A percentile compares a stretch with the other conserved stretches of the same genome.
These are phyloP conservation scores for Aschersonia sp. DNA, from an alignment of 2,329 filamentous ascomycete genomes.

Conservation along the genomic window DNA sequence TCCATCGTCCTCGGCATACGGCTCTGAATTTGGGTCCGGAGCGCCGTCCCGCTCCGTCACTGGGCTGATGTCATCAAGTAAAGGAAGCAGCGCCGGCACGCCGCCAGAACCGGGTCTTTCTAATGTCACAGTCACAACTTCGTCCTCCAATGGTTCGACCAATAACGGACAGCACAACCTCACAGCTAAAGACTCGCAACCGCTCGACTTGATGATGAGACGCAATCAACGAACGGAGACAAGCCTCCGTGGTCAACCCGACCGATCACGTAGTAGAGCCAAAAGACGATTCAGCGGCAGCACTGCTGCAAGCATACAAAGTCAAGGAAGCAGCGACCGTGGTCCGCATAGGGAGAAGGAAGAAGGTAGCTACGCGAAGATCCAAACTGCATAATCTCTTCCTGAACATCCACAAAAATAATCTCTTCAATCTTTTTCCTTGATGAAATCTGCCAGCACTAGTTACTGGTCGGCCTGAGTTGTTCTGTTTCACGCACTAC, in stretches of 20 bases:
- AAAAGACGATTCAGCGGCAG: conserved; percentile 70
- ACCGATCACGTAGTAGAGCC: conserved; percentile 50
- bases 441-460: too few relatives aligned
- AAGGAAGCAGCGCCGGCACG: conserved; percentile 20
- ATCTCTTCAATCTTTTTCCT: too few relatives aligned
- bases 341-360: conserved; percentile 41
- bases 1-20: conserved; percentile 35
- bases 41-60: conserved; percentile 26
- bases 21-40: conserved; percentile 28
- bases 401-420: neutral
- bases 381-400: neutral
- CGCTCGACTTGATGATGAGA: conserved; percentile 31
- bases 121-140: conserved; percentile 38
- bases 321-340: conserved; percentile 54
- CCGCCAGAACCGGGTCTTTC: conserved; percentile 37
- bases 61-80: conserved; percentile 30
- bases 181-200: conserved; percentile 25
- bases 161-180: conserved; percentile 30
- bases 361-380: conserved; percentile 21
- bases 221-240: conserved; percentile 23
- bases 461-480: too few relatives aligned
- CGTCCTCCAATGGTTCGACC: conserved; percentile 23
- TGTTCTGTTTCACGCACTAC: too few relatives aligned
- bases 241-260: conserved; percentile 28
- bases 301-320: conserved; percentile 68